Conservation (phyloP, 306 rosid genomes). For the Aeschynomene evenia region DNA sequence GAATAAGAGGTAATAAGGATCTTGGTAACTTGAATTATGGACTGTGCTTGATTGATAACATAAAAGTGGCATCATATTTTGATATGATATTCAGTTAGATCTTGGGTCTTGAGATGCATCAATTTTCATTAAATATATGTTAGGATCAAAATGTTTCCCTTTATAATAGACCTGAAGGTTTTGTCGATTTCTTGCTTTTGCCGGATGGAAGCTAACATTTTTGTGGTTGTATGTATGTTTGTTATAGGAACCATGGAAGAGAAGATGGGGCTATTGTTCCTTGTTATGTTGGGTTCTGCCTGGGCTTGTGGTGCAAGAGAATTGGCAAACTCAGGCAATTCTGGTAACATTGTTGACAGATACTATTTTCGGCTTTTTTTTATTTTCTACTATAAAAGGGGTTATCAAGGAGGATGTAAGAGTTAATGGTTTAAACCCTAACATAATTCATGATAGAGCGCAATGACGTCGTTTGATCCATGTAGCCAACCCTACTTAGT, state of each 20-base stretch:
- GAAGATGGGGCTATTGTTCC: conserved; percentile 54
- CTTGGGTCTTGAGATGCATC: not conserved
- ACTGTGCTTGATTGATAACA: not conserved
- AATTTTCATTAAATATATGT: not conserved
- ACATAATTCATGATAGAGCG: too few species aligned
- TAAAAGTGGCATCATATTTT: not conserved
- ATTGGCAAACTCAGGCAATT: conserved; percentile 20
- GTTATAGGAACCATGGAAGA: conserved; percentile 51
- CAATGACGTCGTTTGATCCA: too few species aligned
- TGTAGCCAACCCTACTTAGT: too few species aligned
- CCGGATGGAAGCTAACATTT: not conserved
- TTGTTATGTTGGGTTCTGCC: conserved; percentile 48
- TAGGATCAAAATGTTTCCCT: not conserved
- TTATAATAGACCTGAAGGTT: not conserved
- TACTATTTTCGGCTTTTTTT: not conserved
- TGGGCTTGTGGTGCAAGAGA: conserved; percentile 62
- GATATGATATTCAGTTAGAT: not conserved
- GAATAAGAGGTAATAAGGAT: not conserved
- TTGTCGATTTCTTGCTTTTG: not conserved
- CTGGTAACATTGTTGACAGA: conserved; percentile 22
- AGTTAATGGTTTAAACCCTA: too few species aligned
- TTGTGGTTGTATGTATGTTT: not conserved
- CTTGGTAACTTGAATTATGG: not conserved
- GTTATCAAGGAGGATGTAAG: too few species aligned
- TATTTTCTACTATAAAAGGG: too few species aligned